Evolutionary conservation across 768 basidiomycete genomes (phyloP).

Genomic region (Ramaria sp.): DNA sequence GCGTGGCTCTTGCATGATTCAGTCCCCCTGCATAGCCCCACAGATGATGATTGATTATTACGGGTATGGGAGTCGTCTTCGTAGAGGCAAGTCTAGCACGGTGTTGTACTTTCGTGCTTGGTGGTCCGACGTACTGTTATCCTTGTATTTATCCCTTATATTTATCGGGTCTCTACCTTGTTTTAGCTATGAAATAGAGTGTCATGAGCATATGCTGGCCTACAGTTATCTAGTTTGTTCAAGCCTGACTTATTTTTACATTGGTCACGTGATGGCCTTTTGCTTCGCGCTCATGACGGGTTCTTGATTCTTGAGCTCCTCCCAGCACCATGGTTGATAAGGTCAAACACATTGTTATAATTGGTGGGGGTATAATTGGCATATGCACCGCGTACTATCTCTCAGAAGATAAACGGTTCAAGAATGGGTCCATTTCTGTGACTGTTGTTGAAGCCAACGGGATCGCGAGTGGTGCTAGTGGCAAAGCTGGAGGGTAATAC

Average conservation of each 20-base stretch:
- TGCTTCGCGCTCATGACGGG: no score
- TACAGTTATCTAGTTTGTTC: no score
- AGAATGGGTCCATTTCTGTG: conserved; percentile 25
- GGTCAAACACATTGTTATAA: conserved; percentile 24
- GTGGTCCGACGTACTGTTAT: not conserved
- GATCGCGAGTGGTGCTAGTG: conserved; percentile 8
- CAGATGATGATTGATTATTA: no score
- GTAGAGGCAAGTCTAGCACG: not conserved
- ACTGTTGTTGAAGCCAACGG: conserved; percentile 6
- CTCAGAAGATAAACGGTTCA: conserved; percentile 16
- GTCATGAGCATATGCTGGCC: no score
- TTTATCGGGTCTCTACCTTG: no score
- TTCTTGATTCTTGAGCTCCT: no score
- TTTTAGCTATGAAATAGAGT: no score
- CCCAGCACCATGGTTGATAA: not conserved
- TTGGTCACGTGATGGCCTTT: no score
- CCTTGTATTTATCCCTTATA: not conserved
- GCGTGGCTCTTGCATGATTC: no score
- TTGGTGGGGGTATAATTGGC: conserved; percentile 39
- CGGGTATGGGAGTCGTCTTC: no score
- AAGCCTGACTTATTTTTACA: no score
- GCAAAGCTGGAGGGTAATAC: conserved; percentile 6
- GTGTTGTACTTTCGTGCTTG: not conserved
- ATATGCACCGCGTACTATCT: conserved; percentile 33
- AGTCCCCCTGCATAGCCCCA: no score